phyloP scores from a whole-genome alignment of 805 yeast species.

The Starmerella riodocensis region DNA sequence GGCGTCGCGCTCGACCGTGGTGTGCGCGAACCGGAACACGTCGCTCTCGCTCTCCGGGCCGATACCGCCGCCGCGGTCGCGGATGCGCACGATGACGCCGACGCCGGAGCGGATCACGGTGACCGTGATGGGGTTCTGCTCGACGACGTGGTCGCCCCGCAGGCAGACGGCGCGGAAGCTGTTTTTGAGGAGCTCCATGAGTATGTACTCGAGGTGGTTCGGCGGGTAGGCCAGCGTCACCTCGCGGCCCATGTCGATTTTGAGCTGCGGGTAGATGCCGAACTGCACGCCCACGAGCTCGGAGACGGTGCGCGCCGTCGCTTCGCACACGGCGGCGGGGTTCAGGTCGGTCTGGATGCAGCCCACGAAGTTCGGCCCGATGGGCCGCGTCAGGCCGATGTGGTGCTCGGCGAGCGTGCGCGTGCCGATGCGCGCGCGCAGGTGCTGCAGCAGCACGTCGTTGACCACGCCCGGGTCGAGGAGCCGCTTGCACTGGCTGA shows the following conservation, averaged over 20 bases:
- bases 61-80: constrained; percentile 87
- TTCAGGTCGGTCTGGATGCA: constrained; percentile 54
- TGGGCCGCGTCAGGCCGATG: constrained; percentile 42
- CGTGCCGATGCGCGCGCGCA: constrained; percentile 75
- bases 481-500: constrained; percentile 43
- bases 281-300: constrained; percentile 75
- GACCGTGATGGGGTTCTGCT: constrained; percentile 33
- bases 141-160: constrained; percentile 37
- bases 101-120: constrained; percentile 36
- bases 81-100: constrained; percentile 57
- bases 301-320: constrained; percentile 61
- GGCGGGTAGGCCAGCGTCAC: constrained; percentile 71
- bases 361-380: constrained; percentile 41
- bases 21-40: constrained; percentile 75
- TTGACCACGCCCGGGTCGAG: constrained; percentile 39
- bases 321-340: constrained; percentile 48
- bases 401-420: constrained; percentile 79
- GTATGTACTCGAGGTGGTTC: constrained; percentile 73
- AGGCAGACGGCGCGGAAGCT: constrained; percentile 72
- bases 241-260: constrained; percentile 43
- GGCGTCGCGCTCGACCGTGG: constrained; percentile 49
- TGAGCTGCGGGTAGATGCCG: constrained; percentile 54
- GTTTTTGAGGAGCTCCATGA: constrained; percentile 78
- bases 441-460: constrained; percentile 56
- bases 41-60: constrained; percentile 48